Base-by-base conservation (phyloP, 352 stramenopile species). In the Phytophthora gonapodyides region DNA sequence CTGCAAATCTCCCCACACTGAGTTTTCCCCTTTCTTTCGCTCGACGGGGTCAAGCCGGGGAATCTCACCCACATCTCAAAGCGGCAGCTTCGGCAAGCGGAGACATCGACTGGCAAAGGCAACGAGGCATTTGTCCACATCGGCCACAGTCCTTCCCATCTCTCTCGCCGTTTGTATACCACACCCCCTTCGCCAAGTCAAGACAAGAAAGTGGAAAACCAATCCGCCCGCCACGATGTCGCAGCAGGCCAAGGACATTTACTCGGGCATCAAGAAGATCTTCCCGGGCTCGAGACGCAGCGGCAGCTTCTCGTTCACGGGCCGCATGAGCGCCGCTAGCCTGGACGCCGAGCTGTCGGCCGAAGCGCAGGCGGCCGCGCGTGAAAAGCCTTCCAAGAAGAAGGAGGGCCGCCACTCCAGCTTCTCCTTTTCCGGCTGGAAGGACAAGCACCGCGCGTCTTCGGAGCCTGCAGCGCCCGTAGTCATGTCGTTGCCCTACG, bases 201-300 rank as follows among this genome's bases (percentile, higher is more conserved):
- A n/a, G 24, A 27, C 24, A 27, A 27, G 24, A 27, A 27, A 27
- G 24, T 27, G 24, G 6, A 27, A 27, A 27, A 3, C 24, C 24
- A 27, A 27, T 27, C 24, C 4, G 24, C 24, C 24, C 24, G 24
- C 24, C 24, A 67, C 60, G 36, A 91, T 91, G 80, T 76, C 75
- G 34, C 79, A 91, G 50, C 77, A 88, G 56, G 82, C 81, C 61
- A 91, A 91, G 63, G 82, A 91, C 64, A 80, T 91, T 8, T 87
- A 87, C 61, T 82, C 82, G 53, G 82, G 82, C 16, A 84, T 91
- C 56, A 91, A 91, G 72, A 91, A 91, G 78, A 84, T 89, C 64
- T 83, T 84, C 61, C 76, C 82, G 27, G 65, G 73, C 21, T 72
- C 71, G 21, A 69, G 67, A 12, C 76, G 82, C 54, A 81, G 69